phyloP scores from a whole-genome alignment of 129 eudicot species.

The Sambucus nigra region DNA sequence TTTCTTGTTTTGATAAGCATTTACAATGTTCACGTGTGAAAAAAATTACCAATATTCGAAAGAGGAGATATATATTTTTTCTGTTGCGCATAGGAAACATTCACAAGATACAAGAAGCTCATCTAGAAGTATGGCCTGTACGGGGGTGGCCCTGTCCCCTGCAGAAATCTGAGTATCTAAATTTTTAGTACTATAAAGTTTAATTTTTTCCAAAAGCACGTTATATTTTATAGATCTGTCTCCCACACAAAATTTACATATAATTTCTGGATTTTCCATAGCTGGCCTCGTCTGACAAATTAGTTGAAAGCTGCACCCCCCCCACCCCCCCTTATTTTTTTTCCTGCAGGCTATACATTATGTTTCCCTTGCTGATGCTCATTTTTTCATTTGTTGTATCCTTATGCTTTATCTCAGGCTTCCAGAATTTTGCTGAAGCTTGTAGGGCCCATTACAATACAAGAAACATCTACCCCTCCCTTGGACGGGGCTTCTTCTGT shows the following conservation, averaged over 20 bases:
- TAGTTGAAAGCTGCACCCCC: no score
- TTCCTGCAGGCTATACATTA: not conserved
- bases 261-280: no score
- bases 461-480: conserved; percentile 34
- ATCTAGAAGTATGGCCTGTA: not conserved
- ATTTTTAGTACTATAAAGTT: no score
- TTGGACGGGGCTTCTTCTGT: conserved; percentile 24
- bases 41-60: not conserved
- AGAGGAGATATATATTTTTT: not conserved
- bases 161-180: no score
- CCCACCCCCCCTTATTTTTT: conserved; percentile 3
- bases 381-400: not conserved
- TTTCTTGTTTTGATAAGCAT: not conserved
- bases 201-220: no score
- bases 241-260: no score
- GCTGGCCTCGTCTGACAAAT: no score
- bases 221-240: no score
- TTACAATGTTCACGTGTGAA: not conserved
- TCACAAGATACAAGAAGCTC: not conserved
- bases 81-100: not conserved
- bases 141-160: no score
- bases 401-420: conserved; percentile 35
- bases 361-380: not conserved
- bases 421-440: conserved; percentile 62
- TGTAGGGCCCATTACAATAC: conserved; percentile 30